These are phyloP conservation scores for Xerocomus brunneocitrinus DNA, from an alignment of 768 basidiomycete species.

Conservation along the genomic window DNA sequence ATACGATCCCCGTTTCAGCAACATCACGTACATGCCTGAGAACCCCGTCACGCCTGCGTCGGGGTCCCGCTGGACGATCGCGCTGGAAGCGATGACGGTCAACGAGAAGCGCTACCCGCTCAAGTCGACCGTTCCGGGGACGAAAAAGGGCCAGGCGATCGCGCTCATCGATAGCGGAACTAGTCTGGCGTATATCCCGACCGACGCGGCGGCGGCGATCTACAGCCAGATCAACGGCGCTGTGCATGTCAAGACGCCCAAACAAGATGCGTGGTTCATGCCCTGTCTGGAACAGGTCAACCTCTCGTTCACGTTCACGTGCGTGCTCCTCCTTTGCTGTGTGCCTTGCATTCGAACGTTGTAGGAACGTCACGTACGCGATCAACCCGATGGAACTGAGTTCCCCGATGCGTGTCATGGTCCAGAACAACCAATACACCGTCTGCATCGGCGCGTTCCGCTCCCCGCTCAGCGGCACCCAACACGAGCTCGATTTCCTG, in stretches of 20 bases:
- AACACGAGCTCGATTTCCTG: constrained; percentile 34
- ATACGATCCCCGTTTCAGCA: constrained; percentile 33
- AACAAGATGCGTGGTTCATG: constrained; percentile 36
- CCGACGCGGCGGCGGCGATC: constrained; percentile 33
- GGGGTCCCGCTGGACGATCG: constrained; percentile 38
- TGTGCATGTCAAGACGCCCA: constrained; percentile 27
- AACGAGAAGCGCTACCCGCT: constrained; percentile 28
- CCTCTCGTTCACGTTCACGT: constrained; percentile 23
- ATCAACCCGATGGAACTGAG: constrained; percentile 45
- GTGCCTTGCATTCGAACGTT: not conserved
- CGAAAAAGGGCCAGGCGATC: constrained; percentile 30
- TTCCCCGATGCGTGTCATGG: constrained; percentile 24
- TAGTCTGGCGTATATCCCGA: constrained; percentile 35
- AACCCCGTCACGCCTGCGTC: constrained; percentile 33
- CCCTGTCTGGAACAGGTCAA: constrained; percentile 29
- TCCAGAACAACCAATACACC: constrained; percentile 32
- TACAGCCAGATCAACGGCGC: constrained; percentile 37
- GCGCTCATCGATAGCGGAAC: constrained; percentile 44
- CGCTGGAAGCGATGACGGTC: constrained; percentile 37
- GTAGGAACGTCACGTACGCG: constrained; percentile 26
- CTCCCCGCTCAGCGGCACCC: constrained; percentile 22
- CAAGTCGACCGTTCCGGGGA: constrained; percentile 27
- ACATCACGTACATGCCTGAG: constrained; percentile 29
- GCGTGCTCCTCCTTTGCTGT: not conserved
- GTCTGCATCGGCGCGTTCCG: constrained; percentile 37